A percentile compares a stretch with the other conserved stretches of the same genome.
Evolutionary conservation across 108 stramenopile genomes (phyloP).

Genomic region (Nannochloropsis oceanica): DNA sequence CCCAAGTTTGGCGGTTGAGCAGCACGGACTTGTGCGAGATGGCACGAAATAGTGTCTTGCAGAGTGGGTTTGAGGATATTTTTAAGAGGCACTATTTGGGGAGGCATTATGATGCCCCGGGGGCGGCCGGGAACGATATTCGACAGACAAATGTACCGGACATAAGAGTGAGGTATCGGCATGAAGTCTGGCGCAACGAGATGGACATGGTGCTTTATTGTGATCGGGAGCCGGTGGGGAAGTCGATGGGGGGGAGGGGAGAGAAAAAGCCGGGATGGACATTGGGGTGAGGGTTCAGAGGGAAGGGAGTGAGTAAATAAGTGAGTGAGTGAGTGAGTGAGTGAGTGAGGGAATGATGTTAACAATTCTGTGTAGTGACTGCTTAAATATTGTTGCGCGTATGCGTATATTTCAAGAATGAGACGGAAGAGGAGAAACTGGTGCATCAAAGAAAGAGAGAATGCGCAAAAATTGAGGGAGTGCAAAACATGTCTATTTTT

Average conservation of each 20-base stretch:
- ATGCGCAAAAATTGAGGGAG: too few species aligned
- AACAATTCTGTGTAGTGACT: too few species aligned
- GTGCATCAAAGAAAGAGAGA: too few species aligned
- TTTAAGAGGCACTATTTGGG: constrained; percentile 91
- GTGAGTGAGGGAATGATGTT: background rate
- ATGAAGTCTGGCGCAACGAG: constrained; percentile 9
- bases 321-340: background rate
- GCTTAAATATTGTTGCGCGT: too few species aligned
- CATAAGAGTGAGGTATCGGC: constrained; percentile 40
- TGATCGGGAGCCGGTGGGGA: background rate
- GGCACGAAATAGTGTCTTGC: constrained; percentile 82
- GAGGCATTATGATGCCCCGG: constrained; percentile 47
- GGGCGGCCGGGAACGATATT: constrained; percentile 39
- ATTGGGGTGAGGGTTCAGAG: background rate
- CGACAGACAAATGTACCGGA: constrained; percentile 44
- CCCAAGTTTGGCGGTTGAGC: constrained; percentile 79
- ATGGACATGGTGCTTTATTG: background rate
- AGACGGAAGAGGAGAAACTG: too few species aligned
- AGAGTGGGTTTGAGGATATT: constrained; percentile 80
- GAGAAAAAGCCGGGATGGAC: background rate
- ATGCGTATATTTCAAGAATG: too few species aligned
- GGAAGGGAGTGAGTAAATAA: background rate
- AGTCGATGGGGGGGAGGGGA: constrained; percentile 4
- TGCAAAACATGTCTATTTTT: too few species aligned
- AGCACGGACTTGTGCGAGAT: constrained; percentile 96